Conservation (phyloP, 2,329 filamentous ascomycete genomes). For the Ophiocordyceps robertsii region DNA sequence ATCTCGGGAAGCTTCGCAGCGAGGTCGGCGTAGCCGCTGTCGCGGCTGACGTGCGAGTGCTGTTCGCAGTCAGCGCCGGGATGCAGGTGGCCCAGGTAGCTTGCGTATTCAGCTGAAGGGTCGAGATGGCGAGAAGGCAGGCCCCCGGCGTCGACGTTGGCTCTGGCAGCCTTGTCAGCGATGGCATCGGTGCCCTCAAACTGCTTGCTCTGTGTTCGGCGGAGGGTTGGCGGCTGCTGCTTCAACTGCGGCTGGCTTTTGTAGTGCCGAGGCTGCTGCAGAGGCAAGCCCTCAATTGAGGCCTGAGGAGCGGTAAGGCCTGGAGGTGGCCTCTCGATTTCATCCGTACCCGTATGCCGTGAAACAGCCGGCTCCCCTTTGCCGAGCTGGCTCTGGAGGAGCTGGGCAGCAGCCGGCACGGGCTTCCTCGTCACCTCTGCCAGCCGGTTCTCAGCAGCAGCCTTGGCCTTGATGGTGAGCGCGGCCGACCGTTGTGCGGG, state of each 20-base stretch:
- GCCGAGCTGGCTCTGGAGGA: slow-evolving; percentile 4
- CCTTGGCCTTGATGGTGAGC: slow-evolving; percentile 10
- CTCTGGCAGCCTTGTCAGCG: slow-evolving; percentile 1
- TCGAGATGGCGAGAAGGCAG: slow-evolving; percentile 6
- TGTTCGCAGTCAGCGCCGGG: slow-evolving; percentile 11
- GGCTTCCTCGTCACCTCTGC: slow-evolving; percentile 12
- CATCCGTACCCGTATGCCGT: slow-evolving; percentile 5
- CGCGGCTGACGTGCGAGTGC: slow-evolving; percentile 10
- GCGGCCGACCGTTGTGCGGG: slow-evolving; percentile 19
- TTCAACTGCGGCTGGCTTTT: slow-evolving; percentile 42
- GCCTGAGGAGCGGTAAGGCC: slow-evolving; percentile 1
- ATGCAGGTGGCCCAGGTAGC: slow-evolving; percentile 15
- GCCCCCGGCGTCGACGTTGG: slow-evolving; percentile 4
- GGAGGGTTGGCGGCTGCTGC: slow-evolving; percentile 23
- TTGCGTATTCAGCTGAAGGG: slow-evolving; percentile 8
- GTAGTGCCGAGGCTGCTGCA: slow-evolving; percentile 32
- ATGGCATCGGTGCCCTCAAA: slow-evolving; percentile 13
- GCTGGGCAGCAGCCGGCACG: slow-evolving; percentile 4
- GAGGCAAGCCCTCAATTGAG: slow-evolving; percentile 10
- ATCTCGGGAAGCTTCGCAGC: slow-evolving; percentile 16
- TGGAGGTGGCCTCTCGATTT: slow-evolving; percentile 2
- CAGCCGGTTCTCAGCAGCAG: slow-evolving; percentile 10
- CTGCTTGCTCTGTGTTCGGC: slow-evolving; percentile 31
- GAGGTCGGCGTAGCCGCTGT: slow-evolving; percentile 10
- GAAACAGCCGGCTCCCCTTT: slow-evolving; percentile 9